phyloP scores from a whole-genome alignment of 2,329 filamentous ascomycete species.

The Fusarium penzigii region DNA sequence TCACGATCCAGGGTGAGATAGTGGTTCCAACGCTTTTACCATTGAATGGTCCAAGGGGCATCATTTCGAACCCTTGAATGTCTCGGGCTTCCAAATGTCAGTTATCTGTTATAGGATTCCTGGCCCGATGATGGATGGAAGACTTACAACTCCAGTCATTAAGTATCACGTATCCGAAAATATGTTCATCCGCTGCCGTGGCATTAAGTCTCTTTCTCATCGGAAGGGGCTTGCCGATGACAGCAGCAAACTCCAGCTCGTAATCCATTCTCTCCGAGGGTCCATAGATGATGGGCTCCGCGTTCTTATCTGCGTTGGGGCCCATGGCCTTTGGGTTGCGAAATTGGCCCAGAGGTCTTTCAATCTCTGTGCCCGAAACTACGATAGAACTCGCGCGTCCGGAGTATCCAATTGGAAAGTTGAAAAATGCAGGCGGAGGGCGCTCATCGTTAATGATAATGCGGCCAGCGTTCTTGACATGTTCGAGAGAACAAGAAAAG shows the following conservation, averaged over 20 bases:
- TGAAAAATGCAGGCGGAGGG: conserved; percentile 47
- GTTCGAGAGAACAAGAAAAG: conserved; percentile 55
- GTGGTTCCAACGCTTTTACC: conserved; percentile 61
- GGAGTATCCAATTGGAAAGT: conserved; percentile 54
- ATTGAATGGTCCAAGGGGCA: conserved; percentile 60
- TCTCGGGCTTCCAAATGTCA: conserved; percentile 48
- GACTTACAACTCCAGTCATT: conserved; percentile 61
- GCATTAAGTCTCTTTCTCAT: conserved; percentile 39
- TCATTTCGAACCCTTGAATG: conserved; percentile 63
- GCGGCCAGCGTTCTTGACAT: conserved; percentile 51
- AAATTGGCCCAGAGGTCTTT: conserved; percentile 49
- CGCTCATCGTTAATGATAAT: conserved; percentile 40
- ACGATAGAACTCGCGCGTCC: conserved; percentile 56
- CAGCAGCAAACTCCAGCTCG: conserved; percentile 46
- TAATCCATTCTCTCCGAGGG: conserved; percentile 40
- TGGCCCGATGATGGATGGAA: no score
- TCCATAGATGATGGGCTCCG: conserved; percentile 23
- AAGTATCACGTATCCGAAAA: conserved; percentile 63
- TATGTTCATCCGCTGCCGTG: conserved; percentile 56
- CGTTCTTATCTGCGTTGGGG: background rate
- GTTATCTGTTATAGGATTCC: background rate
- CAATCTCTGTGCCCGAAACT: conserved; percentile 48
- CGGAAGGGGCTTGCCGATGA: conserved; percentile 43
- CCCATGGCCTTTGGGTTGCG: conserved; percentile 19
- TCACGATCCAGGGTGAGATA: conserved; percentile 63